Conservation (phyloP, 345 rosid genomes). For the Corchorus olitorius region DNA sequence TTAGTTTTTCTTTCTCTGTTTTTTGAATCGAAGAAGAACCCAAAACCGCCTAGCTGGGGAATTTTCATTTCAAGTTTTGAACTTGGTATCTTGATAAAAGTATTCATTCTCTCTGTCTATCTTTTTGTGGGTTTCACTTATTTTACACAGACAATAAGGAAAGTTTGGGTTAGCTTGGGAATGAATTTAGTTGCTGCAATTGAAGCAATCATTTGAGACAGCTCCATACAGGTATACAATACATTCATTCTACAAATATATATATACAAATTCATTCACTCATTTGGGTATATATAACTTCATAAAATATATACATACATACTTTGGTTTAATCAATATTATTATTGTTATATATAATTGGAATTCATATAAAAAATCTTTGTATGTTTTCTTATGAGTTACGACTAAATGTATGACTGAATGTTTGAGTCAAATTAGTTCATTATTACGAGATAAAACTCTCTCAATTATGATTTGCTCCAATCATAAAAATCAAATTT, state of each 20-base stretch:
- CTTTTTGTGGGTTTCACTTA: background rate
- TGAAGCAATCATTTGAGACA: background rate
- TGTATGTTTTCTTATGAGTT: too few species aligned
- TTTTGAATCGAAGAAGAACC: background rate
- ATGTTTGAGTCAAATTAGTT: too few species aligned
- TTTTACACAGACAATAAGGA: background rate
- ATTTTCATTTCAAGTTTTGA: slow-evolving; percentile 1
- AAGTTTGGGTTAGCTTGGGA: background rate
- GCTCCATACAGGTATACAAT: background rate
- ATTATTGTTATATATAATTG: too few species aligned
- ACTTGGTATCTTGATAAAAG: slow-evolving; percentile 1
- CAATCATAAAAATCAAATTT: too few species aligned
- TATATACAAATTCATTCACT: too few species aligned
- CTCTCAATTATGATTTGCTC: too few species aligned
- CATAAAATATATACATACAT: too few species aligned
- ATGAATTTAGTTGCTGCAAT: background rate
- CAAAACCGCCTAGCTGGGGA: background rate
- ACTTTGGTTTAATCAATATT: too few species aligned
- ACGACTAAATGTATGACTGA: too few species aligned
- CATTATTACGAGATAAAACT: too few species aligned
- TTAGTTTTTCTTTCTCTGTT: background rate
- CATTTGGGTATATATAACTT: too few species aligned
- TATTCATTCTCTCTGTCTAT: slow-evolving; percentile 5
- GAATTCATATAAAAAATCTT: too few species aligned
- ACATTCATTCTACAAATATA: background rate